These are phyloP conservation scores for Drechmeria coniospora DNA, from an alignment of 2,329 filamentous ascomycete genomes.

Conservation along the genomic window DNA sequence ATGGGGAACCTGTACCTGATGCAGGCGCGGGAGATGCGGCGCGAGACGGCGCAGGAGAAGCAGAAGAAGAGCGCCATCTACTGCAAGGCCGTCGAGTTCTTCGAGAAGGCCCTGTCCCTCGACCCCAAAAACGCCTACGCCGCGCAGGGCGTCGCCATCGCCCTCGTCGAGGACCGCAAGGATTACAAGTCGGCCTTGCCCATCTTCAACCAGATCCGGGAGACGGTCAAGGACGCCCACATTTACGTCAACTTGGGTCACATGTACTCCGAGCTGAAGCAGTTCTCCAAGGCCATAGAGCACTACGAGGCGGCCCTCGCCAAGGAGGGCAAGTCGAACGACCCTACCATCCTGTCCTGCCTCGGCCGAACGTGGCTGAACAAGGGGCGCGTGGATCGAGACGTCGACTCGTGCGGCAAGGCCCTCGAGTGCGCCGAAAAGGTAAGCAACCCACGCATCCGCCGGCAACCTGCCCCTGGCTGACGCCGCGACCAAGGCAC, in stretches of 20 bases:
- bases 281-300: conserved; percentile 84
- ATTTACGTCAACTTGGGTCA: conserved; percentile 91
- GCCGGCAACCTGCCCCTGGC: background rate
- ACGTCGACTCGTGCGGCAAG: conserved; percentile 40
- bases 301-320: conserved; percentile 78
- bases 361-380: conserved; percentile 78
- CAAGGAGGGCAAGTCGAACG: conserved; percentile 58
- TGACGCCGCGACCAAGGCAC: conserved; percentile 33
- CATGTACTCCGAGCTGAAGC: conserved; percentile 76
- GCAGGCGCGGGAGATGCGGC: conserved; percentile 84
- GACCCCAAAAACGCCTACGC: conserved; percentile 93
- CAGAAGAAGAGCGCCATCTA: conserved; percentile 81
- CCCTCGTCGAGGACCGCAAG: conserved; percentile 85
- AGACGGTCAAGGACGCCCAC: conserved; percentile 76
- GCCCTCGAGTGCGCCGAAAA: conserved; percentile 47
- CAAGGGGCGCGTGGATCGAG: conserved; percentile 51
- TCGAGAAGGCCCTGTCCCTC: conserved; percentile 91
- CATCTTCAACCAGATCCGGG: conserved; percentile 79
- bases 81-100: conserved; percentile 89
- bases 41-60: conserved; percentile 77
- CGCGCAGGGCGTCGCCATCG: conserved; percentile 89
- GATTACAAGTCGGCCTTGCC: conserved; percentile 69
- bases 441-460: conserved; percentile 23
- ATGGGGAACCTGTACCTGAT: conserved; percentile 91
- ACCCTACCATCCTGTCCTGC: conserved; percentile 68